Conservation (phyloP, 345 rosid species). For the Gossypium sturtianum region DNA sequence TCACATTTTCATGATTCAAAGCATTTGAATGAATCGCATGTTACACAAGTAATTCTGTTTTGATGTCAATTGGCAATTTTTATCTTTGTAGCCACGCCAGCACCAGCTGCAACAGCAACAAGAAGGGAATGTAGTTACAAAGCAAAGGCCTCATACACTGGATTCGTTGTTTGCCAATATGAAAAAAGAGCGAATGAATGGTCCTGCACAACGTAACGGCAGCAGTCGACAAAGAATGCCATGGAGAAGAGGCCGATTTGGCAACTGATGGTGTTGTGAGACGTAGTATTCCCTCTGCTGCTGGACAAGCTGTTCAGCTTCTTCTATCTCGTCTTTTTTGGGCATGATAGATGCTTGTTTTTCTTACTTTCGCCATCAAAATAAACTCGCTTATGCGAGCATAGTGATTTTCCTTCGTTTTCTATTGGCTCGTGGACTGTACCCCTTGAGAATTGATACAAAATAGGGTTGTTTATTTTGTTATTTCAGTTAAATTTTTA, state of each 20-base stretch:
- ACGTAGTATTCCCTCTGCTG: neutral
- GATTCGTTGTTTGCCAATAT: slow-evolving; percentile 77
- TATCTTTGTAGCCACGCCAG: slow-evolving; percentile 9
- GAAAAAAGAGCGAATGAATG: slow-evolving; percentile 71
- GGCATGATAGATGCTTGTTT: neutral
- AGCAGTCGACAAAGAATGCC: slow-evolving; percentile 36
- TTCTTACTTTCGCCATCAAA: neutral
- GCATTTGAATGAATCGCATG: neutral
- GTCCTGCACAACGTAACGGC: slow-evolving; percentile 21
- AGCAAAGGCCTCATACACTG: slow-evolving; percentile 63
- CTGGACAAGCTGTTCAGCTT: neutral
- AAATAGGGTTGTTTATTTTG: neutral
- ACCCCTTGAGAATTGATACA: neutral
- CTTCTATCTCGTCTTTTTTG: neutral
- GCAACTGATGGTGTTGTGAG: slow-evolving; percentile 23
- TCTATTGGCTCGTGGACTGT: neutral
- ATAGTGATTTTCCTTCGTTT: neutral
- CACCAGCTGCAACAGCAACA: slow-evolving; percentile 28
- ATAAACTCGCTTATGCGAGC: neutral
- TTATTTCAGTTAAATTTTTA: neutral
- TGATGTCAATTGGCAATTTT: neutral
- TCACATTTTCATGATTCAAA: neutral
- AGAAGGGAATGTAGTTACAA: slow-evolving; percentile 29
- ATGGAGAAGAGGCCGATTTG: slow-evolving; percentile 56
- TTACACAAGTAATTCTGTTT: neutral